Percentiles rank a stretch among this genome's conserved stretches.
These are phyloP conservation scores for Ascochyta viciae-villosae DNA, from an alignment of 2,329 filamentous ascomycete genomes.

Conservation along the genomic window DNA sequence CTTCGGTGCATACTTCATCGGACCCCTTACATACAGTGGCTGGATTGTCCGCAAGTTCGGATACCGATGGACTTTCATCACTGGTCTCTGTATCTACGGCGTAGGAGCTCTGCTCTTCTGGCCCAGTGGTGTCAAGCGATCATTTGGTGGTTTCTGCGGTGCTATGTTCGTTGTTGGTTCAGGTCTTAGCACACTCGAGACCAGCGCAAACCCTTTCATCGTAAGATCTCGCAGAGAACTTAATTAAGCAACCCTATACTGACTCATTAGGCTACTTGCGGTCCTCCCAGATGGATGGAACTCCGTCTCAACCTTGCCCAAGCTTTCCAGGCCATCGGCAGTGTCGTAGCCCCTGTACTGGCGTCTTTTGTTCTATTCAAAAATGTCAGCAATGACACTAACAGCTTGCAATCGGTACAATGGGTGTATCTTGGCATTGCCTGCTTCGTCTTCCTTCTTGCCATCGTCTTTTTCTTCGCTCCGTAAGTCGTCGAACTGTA, in stretches of 20 bases:
- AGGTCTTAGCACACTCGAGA: slow-evolving; percentile 65
- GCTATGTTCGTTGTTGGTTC: slow-evolving; percentile 68
- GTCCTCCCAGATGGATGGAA: slow-evolving; percentile 65
- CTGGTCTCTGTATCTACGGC: slow-evolving; percentile 65
- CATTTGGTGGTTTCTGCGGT: slow-evolving; percentile 64
- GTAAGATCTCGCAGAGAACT: not conserved
- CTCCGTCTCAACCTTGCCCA: slow-evolving; percentile 66
- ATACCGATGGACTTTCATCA: slow-evolving; percentile 66
- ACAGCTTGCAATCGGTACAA: slow-evolving; percentile 25
- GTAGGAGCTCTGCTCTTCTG: slow-evolving; percentile 67
- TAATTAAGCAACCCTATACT: not conserved
- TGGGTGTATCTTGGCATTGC: slow-evolving; percentile 69
- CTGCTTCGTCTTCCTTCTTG: slow-evolving; percentile 64
- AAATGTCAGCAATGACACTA: slow-evolving; percentile 49
- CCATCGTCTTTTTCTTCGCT: slow-evolving; percentile 65
- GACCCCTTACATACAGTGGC: slow-evolving; percentile 69
- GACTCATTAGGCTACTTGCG: slow-evolving; percentile 57
- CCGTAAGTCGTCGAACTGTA: slow-evolving; percentile 48
- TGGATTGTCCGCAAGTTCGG: slow-evolving; percentile 63
- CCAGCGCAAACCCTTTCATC: slow-evolving; percentile 60
- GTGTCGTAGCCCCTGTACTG: slow-evolving; percentile 64
- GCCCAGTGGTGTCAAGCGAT: slow-evolving; percentile 67
- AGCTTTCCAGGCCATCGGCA: slow-evolving; percentile 66
- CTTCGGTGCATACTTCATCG: slow-evolving; percentile 73
- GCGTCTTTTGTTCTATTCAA: slow-evolving; percentile 65